Evolutionary conservation across 768 basidiomycete genomes (phyloP).

Genomic region (Suillus discolor): DNA sequence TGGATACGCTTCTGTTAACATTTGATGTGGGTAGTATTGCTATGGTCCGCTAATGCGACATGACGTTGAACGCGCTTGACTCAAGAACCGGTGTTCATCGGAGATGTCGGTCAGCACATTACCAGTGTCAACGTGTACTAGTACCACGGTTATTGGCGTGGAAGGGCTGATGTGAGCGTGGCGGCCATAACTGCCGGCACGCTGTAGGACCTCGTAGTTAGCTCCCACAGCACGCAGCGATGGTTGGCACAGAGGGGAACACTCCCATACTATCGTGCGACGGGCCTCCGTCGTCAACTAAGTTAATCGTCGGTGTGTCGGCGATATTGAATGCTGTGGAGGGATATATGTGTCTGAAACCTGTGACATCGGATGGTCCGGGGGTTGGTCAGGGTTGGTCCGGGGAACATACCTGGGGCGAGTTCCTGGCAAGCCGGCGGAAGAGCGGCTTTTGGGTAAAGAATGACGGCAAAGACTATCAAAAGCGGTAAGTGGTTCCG

Average conservation of each 20-base stretch:
- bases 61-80: not conserved
- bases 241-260: not conserved
- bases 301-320: not conserved
- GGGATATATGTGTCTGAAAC: not conserved
- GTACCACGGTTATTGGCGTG: not conserved
- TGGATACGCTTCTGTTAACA: constrained; percentile 73
- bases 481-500: constrained; percentile 5
- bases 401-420: not conserved
- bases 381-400: not conserved
- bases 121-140: not conserved
- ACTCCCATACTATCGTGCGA: constrained; percentile 4
- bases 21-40: constrained; percentile 34
- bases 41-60: constrained; percentile 1
- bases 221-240: constrained; percentile 1
- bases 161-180: constrained; percentile 5
- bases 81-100: not conserved
- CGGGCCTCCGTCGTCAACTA: constrained; percentile 3
- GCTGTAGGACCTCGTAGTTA: not conserved
- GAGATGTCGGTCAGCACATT: constrained; percentile 11
- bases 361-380: not conserved
- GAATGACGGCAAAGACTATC: constrained; percentile 6
- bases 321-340: not conserved
- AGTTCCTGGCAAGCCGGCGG: constrained; percentile 11
- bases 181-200: constrained; percentile 9
- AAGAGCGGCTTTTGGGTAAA: constrained; percentile 11